A percentile compares a stretch with the other conserved stretches of the same genome.
Conservation (phyloP, 73 alveolate genomes). For the Blepharisma japonicum region DNA sequence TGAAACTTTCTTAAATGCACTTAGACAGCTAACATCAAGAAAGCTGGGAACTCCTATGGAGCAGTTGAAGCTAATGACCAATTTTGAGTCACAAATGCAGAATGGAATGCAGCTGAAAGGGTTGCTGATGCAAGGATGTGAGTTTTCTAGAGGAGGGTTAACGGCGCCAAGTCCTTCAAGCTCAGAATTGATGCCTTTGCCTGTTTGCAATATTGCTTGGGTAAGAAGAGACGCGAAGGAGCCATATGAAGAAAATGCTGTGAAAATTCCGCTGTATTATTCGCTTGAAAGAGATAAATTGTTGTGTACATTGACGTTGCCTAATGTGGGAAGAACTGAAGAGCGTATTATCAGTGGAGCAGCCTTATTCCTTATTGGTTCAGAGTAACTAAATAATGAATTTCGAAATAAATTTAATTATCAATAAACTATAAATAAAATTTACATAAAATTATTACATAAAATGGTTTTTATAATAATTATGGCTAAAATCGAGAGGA, state of each 20-base stretch:
- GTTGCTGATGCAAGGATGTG: conserved; percentile 79
- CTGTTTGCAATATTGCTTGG: conserved; percentile 68
- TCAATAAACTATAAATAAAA: too few relatives aligned
- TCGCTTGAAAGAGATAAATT: conserved; percentile 65
- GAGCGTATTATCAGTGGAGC: conserved; percentile 64
- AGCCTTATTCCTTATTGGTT: conserved; percentile 32
- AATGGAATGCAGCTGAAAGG: conserved; percentile 36
- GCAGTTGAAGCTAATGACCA: conserved; percentile 87
- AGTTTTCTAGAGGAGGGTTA: conserved; percentile 52
- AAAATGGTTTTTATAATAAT: too few relatives aligned
- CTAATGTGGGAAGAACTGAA: conserved; percentile 52
- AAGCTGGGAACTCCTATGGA: conserved; percentile 84
- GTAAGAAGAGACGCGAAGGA: conserved; percentile 56
- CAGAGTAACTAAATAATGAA: background rate
- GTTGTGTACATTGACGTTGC: conserved; percentile 58
- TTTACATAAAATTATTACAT: too few relatives aligned
- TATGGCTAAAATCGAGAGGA: too few relatives aligned
- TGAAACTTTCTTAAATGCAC: conserved; percentile 95
- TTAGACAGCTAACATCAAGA: conserved; percentile 94
- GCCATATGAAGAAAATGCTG: conserved; percentile 47
- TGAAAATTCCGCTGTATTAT: conserved; percentile 62
- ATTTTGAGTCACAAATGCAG: conserved; percentile 59
- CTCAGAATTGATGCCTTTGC: conserved; percentile 63
- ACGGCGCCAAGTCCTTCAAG: conserved; percentile 54
- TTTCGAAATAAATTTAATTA: background rate